Percentiles rank a stretch among this genome's conserved stretches.
Conservation (phyloP, 768 basidiomycete species). For the Boletus sp. region DNA sequence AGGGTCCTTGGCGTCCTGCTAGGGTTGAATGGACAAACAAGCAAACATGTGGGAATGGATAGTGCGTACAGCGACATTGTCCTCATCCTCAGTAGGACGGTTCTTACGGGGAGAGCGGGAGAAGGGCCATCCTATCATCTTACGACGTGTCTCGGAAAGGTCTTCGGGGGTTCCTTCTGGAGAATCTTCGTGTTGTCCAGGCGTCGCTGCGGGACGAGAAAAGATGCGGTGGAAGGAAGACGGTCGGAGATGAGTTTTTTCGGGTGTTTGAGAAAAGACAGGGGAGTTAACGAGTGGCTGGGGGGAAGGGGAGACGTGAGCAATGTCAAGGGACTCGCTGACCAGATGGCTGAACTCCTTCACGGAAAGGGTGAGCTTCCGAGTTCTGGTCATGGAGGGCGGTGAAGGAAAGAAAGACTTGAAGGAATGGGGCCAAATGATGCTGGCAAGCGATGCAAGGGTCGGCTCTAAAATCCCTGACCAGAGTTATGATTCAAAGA, state of each 20-base stretch:
- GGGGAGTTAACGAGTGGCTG: conserved; percentile 24
- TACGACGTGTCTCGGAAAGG: conserved; percentile 22
- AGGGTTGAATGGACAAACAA: conserved; percentile 4
- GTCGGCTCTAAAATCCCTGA: conserved; percentile 10
- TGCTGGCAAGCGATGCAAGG: conserved; percentile 17
- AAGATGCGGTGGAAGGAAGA: conserved; percentile 33
- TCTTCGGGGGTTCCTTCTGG: conserved; percentile 10
- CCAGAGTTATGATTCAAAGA: not conserved
- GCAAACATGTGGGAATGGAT: not conserved
- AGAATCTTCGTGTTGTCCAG: conserved; percentile 3
- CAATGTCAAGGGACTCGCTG: conserved; percentile 32
- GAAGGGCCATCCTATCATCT: conserved; percentile 31
- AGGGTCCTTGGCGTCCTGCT: conserved; percentile 9
- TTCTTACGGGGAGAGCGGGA: conserved; percentile 24
- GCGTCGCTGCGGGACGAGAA: conserved; percentile 23
- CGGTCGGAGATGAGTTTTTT: conserved; percentile 16
- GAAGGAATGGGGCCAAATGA: not conserved
- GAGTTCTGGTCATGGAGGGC: conserved; percentile 25
- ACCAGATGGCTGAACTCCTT: conserved; percentile 36
- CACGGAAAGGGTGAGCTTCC: conserved; percentile 28
- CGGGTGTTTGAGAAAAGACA: conserved; percentile 18
- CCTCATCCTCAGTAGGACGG: conserved; percentile 10
- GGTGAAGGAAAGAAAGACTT: not conserved
- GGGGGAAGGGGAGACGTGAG: conserved; percentile 2
- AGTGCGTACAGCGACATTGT: conserved; percentile 13